A percentile compares a stretch with the other conserved stretches of the same genome.
Evolutionary conservation across 129 eudicot species (phyloP).

Genomic region (Ambrosia artemisiifolia): DNA sequence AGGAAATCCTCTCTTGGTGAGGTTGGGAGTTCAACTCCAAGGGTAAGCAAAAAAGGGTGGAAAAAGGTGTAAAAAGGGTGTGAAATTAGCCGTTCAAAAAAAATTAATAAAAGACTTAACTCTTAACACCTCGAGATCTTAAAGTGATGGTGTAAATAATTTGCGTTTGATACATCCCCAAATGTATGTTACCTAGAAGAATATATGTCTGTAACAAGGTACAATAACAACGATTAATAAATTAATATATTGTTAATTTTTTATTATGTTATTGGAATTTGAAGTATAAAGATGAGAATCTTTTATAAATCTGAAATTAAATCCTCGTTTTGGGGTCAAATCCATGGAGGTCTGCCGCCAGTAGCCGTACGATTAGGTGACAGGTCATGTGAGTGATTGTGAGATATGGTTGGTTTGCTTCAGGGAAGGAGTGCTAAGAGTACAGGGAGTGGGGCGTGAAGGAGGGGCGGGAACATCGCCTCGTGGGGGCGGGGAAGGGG

Average conservation of each 20-base stretch:
- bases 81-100: no score
- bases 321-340: conserved; percentile 25
- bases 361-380: conserved; percentile 1
- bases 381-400: background rate
- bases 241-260: background rate
- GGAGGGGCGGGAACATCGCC: no score
- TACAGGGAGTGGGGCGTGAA: no score
- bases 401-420: background rate
- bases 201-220: conserved; percentile 28
- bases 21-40: no score
- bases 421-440: no score
- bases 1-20: no score
- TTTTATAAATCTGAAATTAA: background rate
- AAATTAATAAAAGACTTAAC: background rate
- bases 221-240: conserved; percentile 15
- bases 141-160: conserved; percentile 26
- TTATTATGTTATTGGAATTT: conserved; percentile 19
- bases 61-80: no score
- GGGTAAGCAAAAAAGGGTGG: no score
- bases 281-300: conserved; percentile 26
- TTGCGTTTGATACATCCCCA: conserved; percentile 32
- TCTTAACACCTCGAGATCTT: conserved; percentile 10
- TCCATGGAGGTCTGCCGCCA: conserved; percentile 26
- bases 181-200: conserved; percentile 36
- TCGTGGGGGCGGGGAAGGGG: no score